phyloP scores from a whole-genome alignment of 2,329 filamentous ascomycete genomes.

The Keithomyces neogunnii region DNA sequence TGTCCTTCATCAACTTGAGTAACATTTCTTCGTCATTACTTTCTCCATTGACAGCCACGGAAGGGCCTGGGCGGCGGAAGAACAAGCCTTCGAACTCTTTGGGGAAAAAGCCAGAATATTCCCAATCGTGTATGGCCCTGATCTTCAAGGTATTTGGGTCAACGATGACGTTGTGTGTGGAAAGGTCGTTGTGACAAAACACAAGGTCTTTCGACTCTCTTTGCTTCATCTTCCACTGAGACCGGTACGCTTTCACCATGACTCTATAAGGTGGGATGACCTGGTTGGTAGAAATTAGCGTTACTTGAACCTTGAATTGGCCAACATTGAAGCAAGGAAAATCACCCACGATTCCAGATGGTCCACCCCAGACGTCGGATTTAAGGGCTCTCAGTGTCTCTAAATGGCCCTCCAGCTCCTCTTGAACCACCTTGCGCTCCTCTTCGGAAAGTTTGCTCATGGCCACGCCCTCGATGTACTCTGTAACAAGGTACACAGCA shows the following conservation, averaged over 20 bases:
- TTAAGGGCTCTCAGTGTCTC: conserved; percentile 7
- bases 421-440: conserved; percentile 6
- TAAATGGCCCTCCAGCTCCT: conserved; percentile 8
- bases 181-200: conserved; percentile 10
- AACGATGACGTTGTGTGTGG: conserved; percentile 7
- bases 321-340: not conserved
- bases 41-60: conserved; percentile 17
- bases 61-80: conserved; percentile 15
- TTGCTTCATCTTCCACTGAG: conserved; percentile 9
- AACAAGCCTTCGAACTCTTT: conserved; percentile 18
- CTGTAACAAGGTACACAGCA: conserved; percentile 5
- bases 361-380: conserved; percentile 12
- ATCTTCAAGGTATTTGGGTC: conserved; percentile 19
- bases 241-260: conserved; percentile 3
- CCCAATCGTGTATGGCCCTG: conserved; percentile 28
- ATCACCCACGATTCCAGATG: conserved; percentile 7
- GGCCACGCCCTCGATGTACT: conserved; percentile 5
- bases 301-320: not conserved
- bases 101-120: conserved; percentile 26
- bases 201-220: conserved; percentile 11
- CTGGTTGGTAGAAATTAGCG: not conserved
- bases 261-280: conserved; percentile 11
- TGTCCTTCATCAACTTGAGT: conserved; percentile 4
- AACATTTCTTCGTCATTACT: conserved; percentile 10
- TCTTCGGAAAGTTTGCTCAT: conserved; percentile 3